phyloP scores from a whole-genome alignment of 306 rosid genomes.

The Cajanus cajan region DNA sequence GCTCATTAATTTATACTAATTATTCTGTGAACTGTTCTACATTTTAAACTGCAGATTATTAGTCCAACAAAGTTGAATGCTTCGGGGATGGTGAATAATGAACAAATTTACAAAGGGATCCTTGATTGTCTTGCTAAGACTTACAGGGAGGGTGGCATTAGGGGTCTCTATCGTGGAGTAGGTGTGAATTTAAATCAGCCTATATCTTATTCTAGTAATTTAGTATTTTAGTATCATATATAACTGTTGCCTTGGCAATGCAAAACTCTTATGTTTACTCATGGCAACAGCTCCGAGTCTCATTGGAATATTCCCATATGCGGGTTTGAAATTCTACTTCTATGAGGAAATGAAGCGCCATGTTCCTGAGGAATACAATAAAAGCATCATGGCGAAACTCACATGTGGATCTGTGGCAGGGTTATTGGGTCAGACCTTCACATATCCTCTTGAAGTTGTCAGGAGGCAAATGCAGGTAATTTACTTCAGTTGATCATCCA shows the following conservation, averaged over 20 bases:
- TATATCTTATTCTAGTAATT: conserved; percentile 8
- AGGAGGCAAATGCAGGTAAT: conserved; percentile 98
- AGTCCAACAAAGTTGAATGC: conserved; percentile 56
- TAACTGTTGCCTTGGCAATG: conserved; percentile 36
- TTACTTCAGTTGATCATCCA: conserved; percentile 15
- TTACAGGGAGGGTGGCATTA: conserved; percentile 67
- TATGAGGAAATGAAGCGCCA: conserved; percentile 94
- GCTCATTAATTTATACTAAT: neutral
- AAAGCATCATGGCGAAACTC: conserved; percentile 70
- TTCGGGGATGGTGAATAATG: conserved; percentile 39
- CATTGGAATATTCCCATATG: conserved; percentile 93
- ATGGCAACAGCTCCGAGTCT: conserved; percentile 82
- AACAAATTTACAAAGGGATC: conserved; percentile 73
- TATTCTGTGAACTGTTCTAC: neutral
- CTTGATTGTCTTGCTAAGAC: conserved; percentile 79
- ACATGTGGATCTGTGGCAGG: conserved; percentile 94
- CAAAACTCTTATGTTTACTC: conserved; percentile 23
- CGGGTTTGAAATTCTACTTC: conserved; percentile 95
- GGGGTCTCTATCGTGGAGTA: conserved; percentile 92
- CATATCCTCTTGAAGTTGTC: conserved; percentile 95
- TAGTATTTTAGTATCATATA: neutral
- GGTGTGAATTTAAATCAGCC: conserved; percentile 58
- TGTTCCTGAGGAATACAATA: conserved; percentile 75
- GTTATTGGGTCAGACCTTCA: conserved; percentile 88
- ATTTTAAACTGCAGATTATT: conserved; percentile 59